Evolutionary conservation across 306 rosid genomes (phyloP).

Genomic region (Alnus rubra): DNA sequence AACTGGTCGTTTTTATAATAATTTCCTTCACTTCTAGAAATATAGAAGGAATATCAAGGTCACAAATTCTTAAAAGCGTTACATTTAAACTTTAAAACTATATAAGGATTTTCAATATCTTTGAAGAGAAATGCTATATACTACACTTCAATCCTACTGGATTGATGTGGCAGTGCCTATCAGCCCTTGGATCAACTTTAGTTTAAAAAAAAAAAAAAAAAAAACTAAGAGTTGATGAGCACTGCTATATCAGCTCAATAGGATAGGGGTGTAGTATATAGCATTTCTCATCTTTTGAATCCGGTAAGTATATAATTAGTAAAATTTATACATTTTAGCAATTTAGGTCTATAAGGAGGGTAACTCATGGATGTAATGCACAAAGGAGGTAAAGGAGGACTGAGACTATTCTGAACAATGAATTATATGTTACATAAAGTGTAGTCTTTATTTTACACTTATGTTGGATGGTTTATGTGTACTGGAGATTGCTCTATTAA

Average conservation of each 20-base stretch:
- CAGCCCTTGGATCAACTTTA: no score
- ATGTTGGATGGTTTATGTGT: background rate
- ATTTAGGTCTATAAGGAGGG: background rate
- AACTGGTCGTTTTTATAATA: no score
- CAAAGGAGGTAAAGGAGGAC: background rate
- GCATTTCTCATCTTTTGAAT: background rate
- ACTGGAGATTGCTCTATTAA: background rate
- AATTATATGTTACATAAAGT: background rate
- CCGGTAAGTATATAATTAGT: background rate
- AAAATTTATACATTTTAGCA: background rate
- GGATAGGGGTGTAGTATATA: no score
- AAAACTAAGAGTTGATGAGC: no score
- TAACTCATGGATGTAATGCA: background rate
- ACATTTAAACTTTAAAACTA: background rate
- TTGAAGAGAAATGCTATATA: no score
- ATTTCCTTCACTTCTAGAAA: background rate
- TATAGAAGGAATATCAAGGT: background rate
- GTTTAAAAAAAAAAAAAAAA: no score
- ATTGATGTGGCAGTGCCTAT: no score
- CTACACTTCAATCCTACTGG: no score
- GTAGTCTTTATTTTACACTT: background rate
- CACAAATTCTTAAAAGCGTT: slow-evolving; percentile 3
- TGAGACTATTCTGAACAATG: background rate
- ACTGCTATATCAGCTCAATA: no score
- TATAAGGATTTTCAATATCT: no score